Conservation (phyloP, 306 rosid genomes). For the Glycine latifolia region DNA sequence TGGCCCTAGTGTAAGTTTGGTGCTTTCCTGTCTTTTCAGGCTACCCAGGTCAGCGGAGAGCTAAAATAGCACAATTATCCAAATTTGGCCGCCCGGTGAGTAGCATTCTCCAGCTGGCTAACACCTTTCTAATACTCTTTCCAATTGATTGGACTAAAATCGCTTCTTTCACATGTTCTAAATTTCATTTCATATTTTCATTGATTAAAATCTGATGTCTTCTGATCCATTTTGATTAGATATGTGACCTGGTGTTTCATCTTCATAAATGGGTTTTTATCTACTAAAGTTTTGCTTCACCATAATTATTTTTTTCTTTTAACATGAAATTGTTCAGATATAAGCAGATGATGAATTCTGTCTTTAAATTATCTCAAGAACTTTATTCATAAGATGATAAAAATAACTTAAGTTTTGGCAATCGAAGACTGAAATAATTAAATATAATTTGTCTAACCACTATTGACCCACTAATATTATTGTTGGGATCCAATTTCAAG, state of each 20-base stretch:
- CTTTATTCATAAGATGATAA: background rate
- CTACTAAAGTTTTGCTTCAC: background rate
- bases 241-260: slow-evolving; percentile 2
- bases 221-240: slow-evolving; percentile 23
- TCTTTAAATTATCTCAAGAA: background rate
- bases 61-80: slow-evolving; percentile 73
- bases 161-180: slow-evolving; percentile 29
- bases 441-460: background rate
- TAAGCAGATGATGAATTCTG: background rate
- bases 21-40: slow-evolving; percentile 56
- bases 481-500: background rate
- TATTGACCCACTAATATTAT: slow-evolving; percentile 5
- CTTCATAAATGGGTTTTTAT: slow-evolving; percentile 10
- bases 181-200: background rate
- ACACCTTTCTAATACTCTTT: slow-evolving; percentile 31
- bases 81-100: slow-evolving; percentile 98
- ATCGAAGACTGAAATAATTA: background rate
- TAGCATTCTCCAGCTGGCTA: slow-evolving; percentile 15
- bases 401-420: background rate
- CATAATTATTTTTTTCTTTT: background rate
- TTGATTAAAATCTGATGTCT: background rate
- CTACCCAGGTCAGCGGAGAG: slow-evolving; percentile 81
- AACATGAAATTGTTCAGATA: background rate
- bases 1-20: slow-evolving; percentile 2
- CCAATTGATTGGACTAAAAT: slow-evolving; percentile 17